Evolutionary conservation across 768 basidiomycete species (phyloP), one percentile per base, ranked within the genome.

Genomic region (Lepiota brunneoincarnata): DNA sequence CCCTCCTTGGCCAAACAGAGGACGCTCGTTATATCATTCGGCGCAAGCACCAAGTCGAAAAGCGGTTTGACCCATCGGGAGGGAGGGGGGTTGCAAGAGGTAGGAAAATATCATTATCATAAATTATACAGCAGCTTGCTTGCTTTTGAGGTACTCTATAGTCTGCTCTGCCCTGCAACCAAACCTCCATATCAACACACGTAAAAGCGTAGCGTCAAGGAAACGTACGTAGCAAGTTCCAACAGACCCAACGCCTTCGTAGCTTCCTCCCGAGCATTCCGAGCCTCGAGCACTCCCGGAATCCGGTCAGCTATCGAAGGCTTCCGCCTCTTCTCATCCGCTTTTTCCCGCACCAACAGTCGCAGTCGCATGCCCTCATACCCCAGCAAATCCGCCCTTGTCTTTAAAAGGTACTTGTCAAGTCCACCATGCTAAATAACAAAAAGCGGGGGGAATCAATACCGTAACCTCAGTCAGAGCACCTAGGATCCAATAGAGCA

Each of bases 331-430:
- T 54, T 58, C 38, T 51, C 50, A 28, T 57, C 41, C 36, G 55
- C 56, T 35, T 56, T 58, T 6, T 61, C 64, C 36, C 63, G 57
- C 28, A 79, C 60, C 49, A 67, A 63, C 15, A 74, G 58, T 6
- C 86, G 75, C 23, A 87, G 58, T 51, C 72, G 65, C 71, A 81
- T 74, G n/a, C 79, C 79, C 56, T 72, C 74, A 53, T 70, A 64
- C 11, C 74, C 72, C n/a, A 77, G 65, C 14, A 67, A 51, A 21
- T 69, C 64, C 15, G 69, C 58, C n/a, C 63, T 58, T 6, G 67
- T 75, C 9, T 67, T 66, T n/a, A 69, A 75, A 1, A 90, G 72
- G 63, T 90, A 91, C 37, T 81, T 78, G 62, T 91, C 89, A 26
- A 91, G 65, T 6, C 86, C 84, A n/a, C 85, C 86, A 58, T 84